Conservation (phyloP, 345 rosid species). For the Corchorus olitorius region DNA sequence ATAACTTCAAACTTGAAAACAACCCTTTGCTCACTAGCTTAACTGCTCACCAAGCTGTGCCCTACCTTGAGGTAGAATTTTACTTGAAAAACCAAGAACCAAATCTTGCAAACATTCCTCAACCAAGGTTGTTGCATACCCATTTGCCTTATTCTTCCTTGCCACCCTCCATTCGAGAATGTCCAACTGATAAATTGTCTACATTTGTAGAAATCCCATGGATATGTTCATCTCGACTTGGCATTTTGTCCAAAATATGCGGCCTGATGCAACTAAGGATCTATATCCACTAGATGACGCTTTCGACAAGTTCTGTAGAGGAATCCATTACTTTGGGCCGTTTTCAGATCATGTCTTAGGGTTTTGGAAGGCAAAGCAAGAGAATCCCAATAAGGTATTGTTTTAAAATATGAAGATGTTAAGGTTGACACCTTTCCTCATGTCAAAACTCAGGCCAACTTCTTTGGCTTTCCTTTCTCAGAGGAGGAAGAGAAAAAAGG, state of each 20-base stretch:
- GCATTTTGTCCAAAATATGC: constrained; percentile 35
- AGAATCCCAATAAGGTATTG: constrained; percentile 41
- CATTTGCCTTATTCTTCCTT: constrained; percentile 45
- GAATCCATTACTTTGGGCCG: constrained; percentile 42
- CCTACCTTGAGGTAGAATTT: constrained; percentile 42
- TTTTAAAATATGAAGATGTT: constrained; percentile 45
- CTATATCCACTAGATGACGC: constrained; percentile 38
- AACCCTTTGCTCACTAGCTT: too few species aligned
- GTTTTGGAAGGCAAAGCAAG: not conserved
- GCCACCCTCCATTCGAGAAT: constrained; percentile 27
- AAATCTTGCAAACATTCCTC: constrained; percentile 9
- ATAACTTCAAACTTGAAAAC: too few species aligned
- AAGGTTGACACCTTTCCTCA: constrained; percentile 32
- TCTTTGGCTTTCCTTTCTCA: constrained; percentile 45
- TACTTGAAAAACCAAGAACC: constrained; percentile 23
- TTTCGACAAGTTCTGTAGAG: constrained; percentile 42
- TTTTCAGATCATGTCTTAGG: constrained; percentile 52
- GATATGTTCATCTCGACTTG: constrained; percentile 56
- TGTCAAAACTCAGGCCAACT: constrained; percentile 40
- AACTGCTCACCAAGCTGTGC: constrained; percentile 25
- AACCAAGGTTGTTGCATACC: constrained; percentile 46
- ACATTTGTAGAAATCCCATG: constrained; percentile 45
- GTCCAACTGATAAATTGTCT: constrained; percentile 39
- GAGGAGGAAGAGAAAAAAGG: constrained; percentile 40
- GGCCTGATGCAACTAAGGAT: not conserved